Percentiles rank a stretch among this genome's conserved stretches.
These are phyloP conservation scores for Corchorus capsularis DNA, from an alignment of 345 rosid genomes.

Conservation along the genomic window DNA sequence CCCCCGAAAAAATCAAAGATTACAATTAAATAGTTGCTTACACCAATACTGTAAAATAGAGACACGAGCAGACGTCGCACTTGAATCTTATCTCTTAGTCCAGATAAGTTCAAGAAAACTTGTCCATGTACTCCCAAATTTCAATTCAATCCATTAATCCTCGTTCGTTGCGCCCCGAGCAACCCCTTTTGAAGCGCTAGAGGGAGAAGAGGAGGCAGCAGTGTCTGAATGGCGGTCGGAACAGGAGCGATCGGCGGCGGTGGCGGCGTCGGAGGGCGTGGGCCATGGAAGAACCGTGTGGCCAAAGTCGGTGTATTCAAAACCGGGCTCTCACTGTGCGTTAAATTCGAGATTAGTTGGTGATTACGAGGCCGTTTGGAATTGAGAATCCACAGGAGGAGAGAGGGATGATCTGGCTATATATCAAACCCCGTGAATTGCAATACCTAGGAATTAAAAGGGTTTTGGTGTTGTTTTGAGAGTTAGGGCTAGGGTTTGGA, in stretches of 20 bases:
- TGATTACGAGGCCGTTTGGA: constrained; percentile 97
- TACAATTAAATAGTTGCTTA: too few species aligned
- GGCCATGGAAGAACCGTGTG: constrained; percentile 79
- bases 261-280: constrained; percentile 85
- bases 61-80: too few species aligned
- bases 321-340: constrained; percentile 95
- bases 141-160: too few species aligned
- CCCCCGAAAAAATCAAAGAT: too few species aligned
- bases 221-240: constrained; percentile 56
- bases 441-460: constrained; percentile 29
- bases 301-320: constrained; percentile 90
- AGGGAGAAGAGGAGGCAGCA: constrained; percentile 57
- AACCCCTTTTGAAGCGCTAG: constrained; percentile 41
- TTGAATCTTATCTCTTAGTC: too few species aligned
- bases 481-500: constrained; percentile 31
- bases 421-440: too few species aligned
- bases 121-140: too few species aligned
- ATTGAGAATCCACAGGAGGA: constrained; percentile 77
- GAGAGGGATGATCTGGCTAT: too few species aligned
- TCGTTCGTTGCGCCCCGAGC: constrained; percentile 34
- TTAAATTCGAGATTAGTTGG: constrained; percentile 91
- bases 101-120: too few species aligned
- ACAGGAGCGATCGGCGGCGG: constrained; percentile 42
- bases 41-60: too few species aligned
- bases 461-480: constrained; percentile 25